These are phyloP conservation scores for Rhodotorula sp. DNA, from an alignment of 1,284 basidiomycete genomes.

Conservation along the genomic window DNA sequence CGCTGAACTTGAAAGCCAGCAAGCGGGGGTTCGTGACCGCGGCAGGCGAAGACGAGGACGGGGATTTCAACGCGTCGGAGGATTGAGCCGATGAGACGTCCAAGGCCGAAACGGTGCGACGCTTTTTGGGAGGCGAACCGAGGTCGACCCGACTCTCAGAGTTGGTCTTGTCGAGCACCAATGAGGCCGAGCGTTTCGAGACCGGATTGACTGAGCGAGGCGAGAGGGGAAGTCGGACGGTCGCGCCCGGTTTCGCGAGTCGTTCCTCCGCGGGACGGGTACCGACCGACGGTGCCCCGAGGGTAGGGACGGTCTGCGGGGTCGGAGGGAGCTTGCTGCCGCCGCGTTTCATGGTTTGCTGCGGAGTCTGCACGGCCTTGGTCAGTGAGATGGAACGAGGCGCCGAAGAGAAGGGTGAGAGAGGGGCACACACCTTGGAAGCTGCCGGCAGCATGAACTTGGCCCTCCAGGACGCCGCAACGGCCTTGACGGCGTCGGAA, in stretches of 20 bases:
- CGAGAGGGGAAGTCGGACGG: slow-evolving; percentile 18
- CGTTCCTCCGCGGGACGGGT: not conserved
- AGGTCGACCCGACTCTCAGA: not conserved
- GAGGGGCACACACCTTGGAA: slow-evolving; percentile 4
- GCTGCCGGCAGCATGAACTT: slow-evolving; percentile 43
- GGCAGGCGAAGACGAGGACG: slow-evolving; percentile 16
- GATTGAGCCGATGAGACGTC: not conserved
- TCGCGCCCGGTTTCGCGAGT: not conserved
- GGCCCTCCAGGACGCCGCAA: slow-evolving; percentile 48
- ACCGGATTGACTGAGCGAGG: slow-evolving; percentile 17
- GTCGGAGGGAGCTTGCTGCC: slow-evolving; percentile 3
- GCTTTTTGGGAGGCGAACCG: slow-evolving; percentile 1
- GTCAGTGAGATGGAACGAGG: not conserved
- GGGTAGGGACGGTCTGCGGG: slow-evolving; percentile 6
- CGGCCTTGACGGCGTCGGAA: slow-evolving; percentile 43
- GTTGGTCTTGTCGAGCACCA: not conserved
- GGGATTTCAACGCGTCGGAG: not conserved
- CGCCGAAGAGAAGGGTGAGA: no score
- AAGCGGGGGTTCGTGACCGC: slow-evolving; percentile 32
- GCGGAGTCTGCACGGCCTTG: slow-evolving; percentile 1
- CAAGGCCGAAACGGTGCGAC: not conserved
- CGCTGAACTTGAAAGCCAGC: slow-evolving; percentile 30
- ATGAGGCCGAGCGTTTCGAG: not conserved
- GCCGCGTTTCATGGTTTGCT: not conserved
- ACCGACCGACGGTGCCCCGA: not conserved